phyloP scores from a whole-genome alignment of 805 yeast species.

The Sungouiozyma ichnusensis region DNA sequence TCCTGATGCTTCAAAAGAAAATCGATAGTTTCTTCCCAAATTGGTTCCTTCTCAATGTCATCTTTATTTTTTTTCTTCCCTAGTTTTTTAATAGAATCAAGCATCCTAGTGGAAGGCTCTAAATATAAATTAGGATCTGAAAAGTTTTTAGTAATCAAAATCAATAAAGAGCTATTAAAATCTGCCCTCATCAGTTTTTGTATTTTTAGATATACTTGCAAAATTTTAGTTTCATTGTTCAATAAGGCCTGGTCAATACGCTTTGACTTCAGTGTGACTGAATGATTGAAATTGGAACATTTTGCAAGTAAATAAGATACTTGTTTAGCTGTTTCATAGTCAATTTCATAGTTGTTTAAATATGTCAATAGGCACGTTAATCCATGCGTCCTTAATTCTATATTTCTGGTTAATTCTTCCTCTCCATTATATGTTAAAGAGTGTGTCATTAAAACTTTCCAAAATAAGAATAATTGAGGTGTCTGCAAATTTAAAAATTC shows the following conservation, averaged over 20 bases:
- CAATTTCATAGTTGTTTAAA: slow-evolving; percentile 32
- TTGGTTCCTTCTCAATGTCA: slow-evolving; percentile 8
- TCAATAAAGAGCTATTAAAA: slow-evolving; percentile 33
- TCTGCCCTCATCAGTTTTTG: slow-evolving; percentile 26
- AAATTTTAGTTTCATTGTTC: slow-evolving; percentile 34
- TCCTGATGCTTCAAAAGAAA: slow-evolving; percentile 25
- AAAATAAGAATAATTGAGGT: slow-evolving; percentile 48
- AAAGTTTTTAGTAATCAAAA: slow-evolving; percentile 33
- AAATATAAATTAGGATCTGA: slow-evolving; percentile 35
- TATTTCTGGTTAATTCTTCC: slow-evolving; percentile 30
- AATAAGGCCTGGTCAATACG: slow-evolving; percentile 25
- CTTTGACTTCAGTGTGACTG: slow-evolving; percentile 19
- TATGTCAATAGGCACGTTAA: slow-evolving; percentile 48
- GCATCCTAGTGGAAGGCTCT: slow-evolving; percentile 10
- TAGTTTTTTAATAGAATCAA: slow-evolving; percentile 7
- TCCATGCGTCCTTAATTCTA: slow-evolving; percentile 48
- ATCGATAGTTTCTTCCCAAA: slow-evolving; percentile 14
- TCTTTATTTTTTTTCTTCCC: slow-evolving; percentile 14
- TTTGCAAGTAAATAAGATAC: slow-evolving; percentile 41
- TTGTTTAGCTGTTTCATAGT: slow-evolving; percentile 35
- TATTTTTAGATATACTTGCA: slow-evolving; percentile 35
- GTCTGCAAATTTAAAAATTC: slow-evolving; percentile 43
- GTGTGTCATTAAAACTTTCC: slow-evolving; percentile 51
- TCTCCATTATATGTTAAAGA: slow-evolving; percentile 34
- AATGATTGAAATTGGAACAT: slow-evolving; percentile 26